Percentiles rank a stretch among this genome's conserved stretches.
phyloP scores from a whole-genome alignment of 495 filamentous ascomycete species.

The Aspergillus kassunensis region DNA sequence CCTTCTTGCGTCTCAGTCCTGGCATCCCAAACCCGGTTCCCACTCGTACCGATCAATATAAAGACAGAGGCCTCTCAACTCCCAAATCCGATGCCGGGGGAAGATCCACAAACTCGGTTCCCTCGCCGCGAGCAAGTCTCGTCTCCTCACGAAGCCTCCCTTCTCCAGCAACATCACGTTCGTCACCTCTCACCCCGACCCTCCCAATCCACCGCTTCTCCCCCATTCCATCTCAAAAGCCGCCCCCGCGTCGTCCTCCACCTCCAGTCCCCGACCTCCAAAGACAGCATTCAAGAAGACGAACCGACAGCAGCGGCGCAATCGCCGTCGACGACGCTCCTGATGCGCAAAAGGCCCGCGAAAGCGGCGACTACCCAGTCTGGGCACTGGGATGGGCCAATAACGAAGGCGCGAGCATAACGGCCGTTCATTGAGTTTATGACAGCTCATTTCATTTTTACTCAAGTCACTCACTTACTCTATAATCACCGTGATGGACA shows the following conservation, averaged over 20 bases:
- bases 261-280: conserved; percentile 37
- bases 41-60: conserved; percentile 22
- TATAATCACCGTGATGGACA: not conserved
- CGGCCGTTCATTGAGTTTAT: conserved; percentile 33
- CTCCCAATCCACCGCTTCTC: conserved; percentile 46
- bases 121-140: conserved; percentile 32
- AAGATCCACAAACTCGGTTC: conserved; percentile 31
- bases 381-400: conserved; percentile 44
- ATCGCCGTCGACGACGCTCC: conserved; percentile 29
- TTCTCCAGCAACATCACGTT: conserved; percentile 30
- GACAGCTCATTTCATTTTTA: not conserved
- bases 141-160: conserved; percentile 39
- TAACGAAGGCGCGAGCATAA: conserved; percentile 29
- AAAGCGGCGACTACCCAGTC: conserved; percentile 31
- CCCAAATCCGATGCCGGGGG: conserved; percentile 36
- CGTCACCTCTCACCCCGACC: conserved; percentile 39
- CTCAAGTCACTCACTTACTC: not conserved
- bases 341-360: conserved; percentile 16
- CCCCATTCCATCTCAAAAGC: conserved; percentile 37
- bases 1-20: conserved; percentile 43
- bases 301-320: conserved; percentile 45
- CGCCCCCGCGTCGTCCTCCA: conserved; percentile 35
- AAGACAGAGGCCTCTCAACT: conserved; percentile 27
- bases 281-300: conserved; percentile 38
- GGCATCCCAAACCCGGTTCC: conserved; percentile 24